A percentile compares a stretch with the other conserved stretches of the same genome.
Evolutionary conservation across 148 eudicot genomes (phyloP).

Genomic region (Amaranthus palmeri): DNA sequence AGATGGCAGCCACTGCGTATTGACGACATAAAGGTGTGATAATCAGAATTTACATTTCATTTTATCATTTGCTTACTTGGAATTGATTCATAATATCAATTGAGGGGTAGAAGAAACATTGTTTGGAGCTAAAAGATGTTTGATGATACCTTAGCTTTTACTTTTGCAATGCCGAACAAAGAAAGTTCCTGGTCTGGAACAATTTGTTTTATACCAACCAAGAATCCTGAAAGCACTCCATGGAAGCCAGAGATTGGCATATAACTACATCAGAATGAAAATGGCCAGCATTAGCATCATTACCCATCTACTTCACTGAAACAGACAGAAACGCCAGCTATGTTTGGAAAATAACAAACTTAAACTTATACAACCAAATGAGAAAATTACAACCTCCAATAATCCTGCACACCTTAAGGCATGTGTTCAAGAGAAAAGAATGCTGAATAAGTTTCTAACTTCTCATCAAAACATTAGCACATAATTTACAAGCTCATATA

Average conservation of each 20-base stretch:
- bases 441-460: too few relatives aligned
- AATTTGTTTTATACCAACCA: conserved; percentile 93
- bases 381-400: too few relatives aligned
- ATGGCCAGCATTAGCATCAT: conserved; percentile 13
- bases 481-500: too few relatives aligned
- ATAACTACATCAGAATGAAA: conserved; percentile 45
- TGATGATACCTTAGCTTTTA: conserved; percentile 73
- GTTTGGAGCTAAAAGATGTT: neutral
- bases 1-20: conserved; percentile 96
- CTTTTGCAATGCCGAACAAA: conserved; percentile 37
- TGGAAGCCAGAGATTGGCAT: conserved; percentile 93
- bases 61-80: neutral
- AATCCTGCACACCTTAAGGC: too few relatives aligned
- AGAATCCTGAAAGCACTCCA: conserved; percentile 80
- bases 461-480: too few relatives aligned
- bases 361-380: too few relatives aligned
- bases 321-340: too few relatives aligned
- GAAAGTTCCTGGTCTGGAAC: conserved; percentile 91
- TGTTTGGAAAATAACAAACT: too few relatives aligned
- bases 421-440: too few relatives aligned
- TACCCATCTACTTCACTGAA: neutral
- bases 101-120: neutral
- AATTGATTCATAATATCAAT: too few relatives aligned
- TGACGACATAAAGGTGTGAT: neutral
- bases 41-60: neutral